Evolutionary conservation across 2,329 filamentous ascomycete genomes (phyloP), one percentile per base, ranked within the genome.

Genomic region (Phoma sp.): DNA sequence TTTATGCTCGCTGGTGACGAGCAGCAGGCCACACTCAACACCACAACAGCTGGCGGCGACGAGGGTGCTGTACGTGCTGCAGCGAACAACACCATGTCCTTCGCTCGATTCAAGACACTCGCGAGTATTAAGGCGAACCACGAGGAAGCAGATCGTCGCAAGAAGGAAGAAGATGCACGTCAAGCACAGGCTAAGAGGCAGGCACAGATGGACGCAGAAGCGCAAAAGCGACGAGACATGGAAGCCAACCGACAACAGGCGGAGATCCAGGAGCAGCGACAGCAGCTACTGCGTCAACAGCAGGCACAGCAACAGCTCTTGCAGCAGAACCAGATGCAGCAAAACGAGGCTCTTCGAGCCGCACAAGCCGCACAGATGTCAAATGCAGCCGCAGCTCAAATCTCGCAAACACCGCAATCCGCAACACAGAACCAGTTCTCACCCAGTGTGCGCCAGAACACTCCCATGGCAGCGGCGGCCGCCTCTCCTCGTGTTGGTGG

Each of bases 1-100:
- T 96, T 91, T 63, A 95, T 99, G 91, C 87, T 98, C 45, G 88
- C 91, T 22, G 86, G 93, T 76, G 95, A 99, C 68, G 93, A 97
- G 65, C 85, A 91, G 5, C 82, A 92, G 55, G 81, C 88, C 1
- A 83, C 80, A 36, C 80, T 80, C 11, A 81, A 83, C 4, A 80
- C 82, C 18, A 74, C 73, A 36, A 83, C 82, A 7, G 83, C 83
- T 52, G 84, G 86, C 49, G 80, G 84, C n/a, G 88, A 90, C 55
- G 92, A 96, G 69, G 88, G 86, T 7, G 65, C 66, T 18, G 66
- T 68, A 35, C 70, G 90, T 58, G 85, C 86, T 33, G 88, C 86
- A 18, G 82, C 86, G 18, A 18, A 18, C n/a, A 83, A 88, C 3
- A 96, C 96, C 65, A 91, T 96, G 71, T 85, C 89, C 25, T 97